Percentiles rank a stretch among this genome's conserved stretches.
Conservation (phyloP, 1,139 yeast genomes). For the Sugiyamaella paludigena region DNA sequence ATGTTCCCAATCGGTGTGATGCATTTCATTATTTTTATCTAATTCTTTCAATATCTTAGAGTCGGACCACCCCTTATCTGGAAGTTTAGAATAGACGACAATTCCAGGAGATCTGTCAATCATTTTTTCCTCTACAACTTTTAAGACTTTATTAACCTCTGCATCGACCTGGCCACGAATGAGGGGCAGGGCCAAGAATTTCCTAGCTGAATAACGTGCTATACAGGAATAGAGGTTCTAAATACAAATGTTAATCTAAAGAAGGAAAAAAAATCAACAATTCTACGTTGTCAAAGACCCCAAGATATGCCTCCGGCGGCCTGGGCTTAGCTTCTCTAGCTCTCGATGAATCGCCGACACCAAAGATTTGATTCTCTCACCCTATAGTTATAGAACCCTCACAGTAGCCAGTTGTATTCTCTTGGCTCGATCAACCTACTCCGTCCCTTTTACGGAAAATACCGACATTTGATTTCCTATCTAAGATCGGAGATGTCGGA, state of each 20-base stretch:
- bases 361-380: no score
- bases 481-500: background rate
- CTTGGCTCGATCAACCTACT: background rate
- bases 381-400: no score
- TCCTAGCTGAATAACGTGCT: constrained; percentile 19
- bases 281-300: background rate
- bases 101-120: constrained; percentile 51
- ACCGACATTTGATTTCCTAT: background rate
- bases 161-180: constrained; percentile 54
- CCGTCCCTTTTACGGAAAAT: background rate
- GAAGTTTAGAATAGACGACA: constrained; percentile 52
- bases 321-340: background rate
- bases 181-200: constrained; percentile 44
- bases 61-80: constrained; percentile 54
- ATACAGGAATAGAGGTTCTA: constrained; percentile 15
- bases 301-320: background rate
- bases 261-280: background rate
- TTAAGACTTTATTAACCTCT: constrained; percentile 53
- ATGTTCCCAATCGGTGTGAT: constrained; percentile 74
- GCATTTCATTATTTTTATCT: constrained; percentile 39
- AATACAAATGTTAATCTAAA: background rate
- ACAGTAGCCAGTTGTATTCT: no score
- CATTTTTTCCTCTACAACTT: constrained; percentile 52
- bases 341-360: no score
- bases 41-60: constrained; percentile 48